Base-by-base conservation (phyloP, 2,329 filamentous ascomycete genomes). In the Blastomyces percursus region DNA sequence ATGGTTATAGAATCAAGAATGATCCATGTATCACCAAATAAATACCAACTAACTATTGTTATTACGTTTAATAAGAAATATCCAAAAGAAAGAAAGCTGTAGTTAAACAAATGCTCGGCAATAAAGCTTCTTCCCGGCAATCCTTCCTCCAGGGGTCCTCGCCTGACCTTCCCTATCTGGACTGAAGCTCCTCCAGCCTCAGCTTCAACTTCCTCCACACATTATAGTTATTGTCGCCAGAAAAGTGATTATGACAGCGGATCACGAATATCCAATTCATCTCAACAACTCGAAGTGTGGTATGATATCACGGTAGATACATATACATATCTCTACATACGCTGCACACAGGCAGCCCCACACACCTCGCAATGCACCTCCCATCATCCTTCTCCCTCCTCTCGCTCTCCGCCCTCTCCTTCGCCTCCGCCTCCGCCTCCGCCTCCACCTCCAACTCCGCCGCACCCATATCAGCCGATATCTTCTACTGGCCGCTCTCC, bases 401-500 rank as follows among this genome's bases (percentile, higher is more conserved):
- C 56, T 52, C 71, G 50, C 63, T 69, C 40, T 55, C 63, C 8
- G 60, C 62, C 1, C 3, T 69, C 40, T 63, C 65, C 32, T 52
- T 67, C 48, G 61, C 27, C 4, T 30, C 27, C 27, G 27, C 67
- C 40, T 65, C 68, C 38, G 54, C 67, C 51, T 63, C 68, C 44
- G 65, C 66, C 12, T n/a, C n/a, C n/a, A n/a, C 67, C 40, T 65
- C 68, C 38, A 51, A 67, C 51, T 63, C 68, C 44, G 65, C 66
- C 12, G 27, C 64, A 30, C 61, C 66, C 16, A 56, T 66, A 32
- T 68, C 71, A 11, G 66, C 71, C 35, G 72, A 77, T n/a, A 70
- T 77, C 55, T 69, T 75, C 38, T 75, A 73, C 67, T 76, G 75
- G 73, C 73, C 74, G 21, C 55, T 76, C 40, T 65, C 70, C 19